Base-by-base conservation (phyloP, 768 basidiomycete genomes). In the Pleurotus cornucopiae region DNA sequence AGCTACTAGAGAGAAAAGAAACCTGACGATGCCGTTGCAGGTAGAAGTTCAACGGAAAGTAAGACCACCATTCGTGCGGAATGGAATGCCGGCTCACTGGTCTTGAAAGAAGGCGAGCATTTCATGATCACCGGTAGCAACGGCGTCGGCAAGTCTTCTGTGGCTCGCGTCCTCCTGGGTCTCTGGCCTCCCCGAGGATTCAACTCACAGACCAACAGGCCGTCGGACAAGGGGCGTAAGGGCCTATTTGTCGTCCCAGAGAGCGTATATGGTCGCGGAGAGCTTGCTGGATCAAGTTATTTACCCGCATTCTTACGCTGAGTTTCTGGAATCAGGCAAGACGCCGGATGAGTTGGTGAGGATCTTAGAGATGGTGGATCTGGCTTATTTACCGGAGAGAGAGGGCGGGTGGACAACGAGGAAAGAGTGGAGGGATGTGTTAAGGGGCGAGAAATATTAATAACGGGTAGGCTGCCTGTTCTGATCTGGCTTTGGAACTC, bases 401-500 rank as follows among this genome's bases (percentile, higher is more conserved):
- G 96, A 97, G 68, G 94, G 96, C 0, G 94, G 95, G 0, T 91
- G 92, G 85, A 77, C 76, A 57, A 88, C 92, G 23, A 73, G 88
- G 64, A 98, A 97, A 71, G 95, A 98, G 69, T 98, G 95, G 95
- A 82, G 93, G 60, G 93, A 97, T 71, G 92, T 98, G 45, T 73
- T 96, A 63, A 94, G 91, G 0, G 96, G 96, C 0, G 96, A 98
- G 80, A 98, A 97, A 72, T 95, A 98, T 20, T 20, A 20, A 20
- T 20, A 20, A 70, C 72, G 95, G 65, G 88, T 89, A 58, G 39
- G 82, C 16, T 12, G 5, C 41, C 38, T 49, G 18, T 6, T 34
- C 49, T 21, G 14, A 25, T 41, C 37, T 2, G 12, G 53, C 7
- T 14, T 6, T 55, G 49, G 13, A n/a, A 11, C 56, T 18, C 57